Base-by-base conservation (phyloP, 768 basidiomycete genomes). In the Calocybe cyanea region DNA sequence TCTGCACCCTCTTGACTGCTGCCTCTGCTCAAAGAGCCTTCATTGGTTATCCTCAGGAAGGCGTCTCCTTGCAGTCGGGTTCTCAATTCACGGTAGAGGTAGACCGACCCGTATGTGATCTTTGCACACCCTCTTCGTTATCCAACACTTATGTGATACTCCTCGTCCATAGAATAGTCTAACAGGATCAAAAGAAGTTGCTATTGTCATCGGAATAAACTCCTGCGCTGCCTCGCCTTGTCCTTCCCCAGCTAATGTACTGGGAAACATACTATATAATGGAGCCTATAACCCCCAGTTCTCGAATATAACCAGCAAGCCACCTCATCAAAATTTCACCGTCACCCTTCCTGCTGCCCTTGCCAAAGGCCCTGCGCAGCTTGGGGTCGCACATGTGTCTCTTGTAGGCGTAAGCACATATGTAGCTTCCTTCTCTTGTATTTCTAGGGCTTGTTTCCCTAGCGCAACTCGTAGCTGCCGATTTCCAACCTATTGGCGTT, bases 181-280 rank as follows among this genome's bases (percentile, higher is more conserved):
- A 17, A 62, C 69, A 1, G 61, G 62, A 9, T 70, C 70, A 8
- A 59, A 56, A 30, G 75, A 78, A 47, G 67, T 78, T 2, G 73
- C 68, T 11, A 57, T 79, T 40, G 70, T 70, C 21, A 68, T 79
- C 41, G 74, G 65, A 5, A 28, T 78, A 21, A 59, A 62, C 35
- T 66, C 68, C 24, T 79, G 66, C 40, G 47, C 48, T 5, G 32
- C 53, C 14, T 49, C 38, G 24, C 44, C 53, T 34, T 62, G 67
- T 49, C 35, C 45, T 13, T 24, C 60, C 6, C 59, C 58, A 7
- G 35, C 46, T 1, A 60, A 60, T 5, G 43, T 58, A 14, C 48
- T 77, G 54, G 76, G 76, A 10, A 53, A 44, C 8, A 65, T 78
- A n/a, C 59, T 79, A 37, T 77, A 74, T 57, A 70, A 67, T 34